Percentiles rank a stretch among this genome's conserved stretches.
phyloP scores from a whole-genome alignment of 768 basidiomycete genomes.

The Leccinum pellstonianum region DNA sequence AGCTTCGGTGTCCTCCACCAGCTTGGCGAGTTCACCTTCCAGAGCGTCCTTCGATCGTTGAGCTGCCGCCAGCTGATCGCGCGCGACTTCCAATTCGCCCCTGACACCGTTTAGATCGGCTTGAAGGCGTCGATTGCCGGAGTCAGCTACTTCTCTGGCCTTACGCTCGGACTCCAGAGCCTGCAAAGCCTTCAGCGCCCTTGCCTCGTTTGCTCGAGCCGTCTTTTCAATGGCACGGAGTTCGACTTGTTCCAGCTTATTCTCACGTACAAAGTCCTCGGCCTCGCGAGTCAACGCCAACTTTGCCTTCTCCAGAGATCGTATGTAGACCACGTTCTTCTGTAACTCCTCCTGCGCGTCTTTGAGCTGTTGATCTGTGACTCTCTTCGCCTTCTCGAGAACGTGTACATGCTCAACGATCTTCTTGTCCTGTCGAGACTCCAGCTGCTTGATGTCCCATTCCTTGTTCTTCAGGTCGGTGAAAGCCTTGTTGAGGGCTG shows the following conservation, averaged over 20 bases:
- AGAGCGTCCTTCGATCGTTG: constrained; percentile 64
- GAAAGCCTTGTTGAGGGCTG: constrained; percentile 78
- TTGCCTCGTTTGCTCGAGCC: constrained; percentile 59
- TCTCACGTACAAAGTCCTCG: constrained; percentile 77
- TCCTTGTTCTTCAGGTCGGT: constrained; percentile 78
- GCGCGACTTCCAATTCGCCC: constrained; percentile 55
- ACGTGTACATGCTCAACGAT: constrained; percentile 98
- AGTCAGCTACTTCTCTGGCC: constrained; percentile 63
- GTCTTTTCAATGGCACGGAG: constrained; percentile 70
- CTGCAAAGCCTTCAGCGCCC: constrained; percentile 50
- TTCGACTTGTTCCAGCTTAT: constrained; percentile 65
- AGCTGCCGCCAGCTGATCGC: constrained; percentile 49
- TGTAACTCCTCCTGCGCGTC: constrained; percentile 79
- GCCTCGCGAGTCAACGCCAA: constrained; percentile 70
- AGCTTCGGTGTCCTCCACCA: constrained; percentile 59
- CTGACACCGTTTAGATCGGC: constrained; percentile 55
- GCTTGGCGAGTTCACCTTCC: constrained; percentile 62
- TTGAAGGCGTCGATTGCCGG: constrained; percentile 58
- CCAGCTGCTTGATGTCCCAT: constrained; percentile 83
- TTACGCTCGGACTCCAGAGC: constrained; percentile 68
- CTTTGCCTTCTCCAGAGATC: constrained; percentile 84
- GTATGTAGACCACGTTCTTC: constrained; percentile 71
- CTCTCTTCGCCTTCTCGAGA: constrained; percentile 90
- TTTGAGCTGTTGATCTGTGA: constrained; percentile 87
- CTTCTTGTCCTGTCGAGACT: constrained; percentile 92